Conservation (phyloP, 495 filamentous ascomycete genomes). For the Xylaria cubensis region DNA sequence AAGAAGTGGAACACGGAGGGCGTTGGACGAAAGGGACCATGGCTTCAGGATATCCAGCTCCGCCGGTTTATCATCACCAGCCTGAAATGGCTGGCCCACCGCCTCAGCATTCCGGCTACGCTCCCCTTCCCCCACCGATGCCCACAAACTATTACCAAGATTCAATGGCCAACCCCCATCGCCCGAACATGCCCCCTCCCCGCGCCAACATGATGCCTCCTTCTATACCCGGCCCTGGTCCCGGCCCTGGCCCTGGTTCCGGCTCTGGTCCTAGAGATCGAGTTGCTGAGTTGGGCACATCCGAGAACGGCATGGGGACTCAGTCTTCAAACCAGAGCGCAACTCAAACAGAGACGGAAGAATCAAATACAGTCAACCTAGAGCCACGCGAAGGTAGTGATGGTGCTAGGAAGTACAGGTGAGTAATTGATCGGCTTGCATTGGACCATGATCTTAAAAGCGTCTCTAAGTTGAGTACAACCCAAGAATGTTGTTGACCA, state of each 20-base stretch:
- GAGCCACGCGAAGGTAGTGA: conserved; percentile 42
- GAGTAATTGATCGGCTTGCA: conserved; percentile 10
- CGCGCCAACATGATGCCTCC: conserved; percentile 43
- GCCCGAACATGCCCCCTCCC: conserved; percentile 43
- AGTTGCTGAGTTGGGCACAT: conserved; percentile 19
- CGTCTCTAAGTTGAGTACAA: not conserved
- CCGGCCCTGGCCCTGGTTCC: conserved; percentile 35
- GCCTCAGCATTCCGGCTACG: conserved; percentile 41
- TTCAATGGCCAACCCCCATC: conserved; percentile 41
- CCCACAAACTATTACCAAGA: conserved; percentile 40
- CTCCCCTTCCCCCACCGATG: conserved; percentile 42
- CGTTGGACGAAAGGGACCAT: conserved; percentile 31
- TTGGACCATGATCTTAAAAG: not conserved
- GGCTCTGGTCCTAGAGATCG: conserved; percentile 22
- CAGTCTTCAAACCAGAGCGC: conserved; percentile 28
- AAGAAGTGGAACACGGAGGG: conserved; percentile 15
- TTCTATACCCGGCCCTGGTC: conserved; percentile 39
- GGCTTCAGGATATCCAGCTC: conserved; percentile 45
- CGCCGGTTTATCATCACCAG: conserved; percentile 41
- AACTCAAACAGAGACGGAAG: conserved; percentile 36
- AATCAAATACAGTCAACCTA: conserved; percentile 29
- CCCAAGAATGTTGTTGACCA: conserved; percentile 26
- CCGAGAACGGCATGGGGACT: conserved; percentile 23
- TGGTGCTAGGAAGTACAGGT: conserved; percentile 41
- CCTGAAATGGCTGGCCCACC: conserved; percentile 41